Evolutionary conservation across 1,284 basidiomycete species (phyloP), one percentile per base, ranked within the genome.

Genomic region (Tilletia walkeri): DNA sequence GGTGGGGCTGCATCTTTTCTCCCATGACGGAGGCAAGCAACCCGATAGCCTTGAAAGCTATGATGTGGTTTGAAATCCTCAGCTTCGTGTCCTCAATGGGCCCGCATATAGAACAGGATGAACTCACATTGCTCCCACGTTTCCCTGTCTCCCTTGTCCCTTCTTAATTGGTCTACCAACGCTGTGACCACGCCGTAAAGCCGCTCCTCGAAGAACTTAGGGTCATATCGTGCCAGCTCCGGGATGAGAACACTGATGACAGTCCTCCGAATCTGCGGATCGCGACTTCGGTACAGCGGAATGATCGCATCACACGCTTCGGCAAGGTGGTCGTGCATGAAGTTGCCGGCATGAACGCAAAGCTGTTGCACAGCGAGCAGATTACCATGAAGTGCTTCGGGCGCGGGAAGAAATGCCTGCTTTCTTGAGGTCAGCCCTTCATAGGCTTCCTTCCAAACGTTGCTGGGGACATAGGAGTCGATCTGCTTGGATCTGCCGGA

Each of bases 1-100:
- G 88, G 85, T 97, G 99, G 0, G 91, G 90, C 80, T 95, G 93
- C 92, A 99, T 98, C 75, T 94, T 93, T 74, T 92, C 92, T 38
- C 91, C 91, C 66, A 99, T 92, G 65, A 94, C 92, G 45, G 90
- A 89, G 0, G 95, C 93, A 49, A 97, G 92, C 78, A 97, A 94
- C 0, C 96, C 96, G 75, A 99, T 95, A 1, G 96, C 94, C 78
- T 96, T 91, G 83, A 97, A 98, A 0, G 95, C 68, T 45, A 45
- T 56, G 5, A 14, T 12, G 10, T 20, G 24, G 24, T 30, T 30
- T 30, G 24, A 2, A 30, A 30, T 30, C 24, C 24, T 30, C 24
- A 30, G 24, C 24, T 30, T 30, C 24, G 24, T 45, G 41, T 45
- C 41, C 14, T 45, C 41, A 14, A 45, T 45, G 9, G 41, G 14